phyloP scores from a whole-genome alignment of 108 stramenopile genomes.

The Epithemia pelagica region DNA sequence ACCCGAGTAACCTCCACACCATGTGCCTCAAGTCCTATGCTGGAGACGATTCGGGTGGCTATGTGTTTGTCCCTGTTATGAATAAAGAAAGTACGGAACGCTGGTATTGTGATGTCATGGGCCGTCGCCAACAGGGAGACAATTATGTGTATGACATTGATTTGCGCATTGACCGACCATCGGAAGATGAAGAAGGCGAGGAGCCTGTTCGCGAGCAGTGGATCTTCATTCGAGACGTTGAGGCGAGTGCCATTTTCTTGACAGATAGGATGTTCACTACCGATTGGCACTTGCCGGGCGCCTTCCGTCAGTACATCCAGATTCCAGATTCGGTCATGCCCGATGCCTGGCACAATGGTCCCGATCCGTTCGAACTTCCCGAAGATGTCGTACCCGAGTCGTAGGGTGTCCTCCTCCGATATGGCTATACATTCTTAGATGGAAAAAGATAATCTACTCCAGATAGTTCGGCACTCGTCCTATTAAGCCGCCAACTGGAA shows the following conservation, averaged over 20 bases:
- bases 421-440: too few relatives aligned
- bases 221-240: constrained; percentile 16
- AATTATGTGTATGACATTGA: background rate
- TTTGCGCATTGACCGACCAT: background rate
- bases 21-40: constrained; percentile 30
- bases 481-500: too few relatives aligned
- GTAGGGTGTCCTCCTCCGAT: too few relatives aligned
- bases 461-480: too few relatives aligned
- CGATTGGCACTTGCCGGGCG: constrained; percentile 40
- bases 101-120: constrained; percentile 26
- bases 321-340: constrained; percentile 52
- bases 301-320: constrained; percentile 46
- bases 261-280: constrained; percentile 28
- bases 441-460: too few relatives aligned
- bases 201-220: background rate
- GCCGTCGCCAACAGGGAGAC: constrained; percentile 1
- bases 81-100: background rate
- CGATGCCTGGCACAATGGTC: constrained; percentile 25
- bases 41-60: background rate
- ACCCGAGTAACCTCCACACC: constrained; percentile 32
- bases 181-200: background rate
- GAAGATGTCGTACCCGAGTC: background rate
- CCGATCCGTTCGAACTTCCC: background rate
- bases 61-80: constrained; percentile 11
- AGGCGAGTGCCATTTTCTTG: constrained; percentile 19